Evolutionary conservation across 73 alveolate genomes (phyloP), one percentile per base, ranked within the genome.

Genomic region (Blepharisma stoltei): DNA sequence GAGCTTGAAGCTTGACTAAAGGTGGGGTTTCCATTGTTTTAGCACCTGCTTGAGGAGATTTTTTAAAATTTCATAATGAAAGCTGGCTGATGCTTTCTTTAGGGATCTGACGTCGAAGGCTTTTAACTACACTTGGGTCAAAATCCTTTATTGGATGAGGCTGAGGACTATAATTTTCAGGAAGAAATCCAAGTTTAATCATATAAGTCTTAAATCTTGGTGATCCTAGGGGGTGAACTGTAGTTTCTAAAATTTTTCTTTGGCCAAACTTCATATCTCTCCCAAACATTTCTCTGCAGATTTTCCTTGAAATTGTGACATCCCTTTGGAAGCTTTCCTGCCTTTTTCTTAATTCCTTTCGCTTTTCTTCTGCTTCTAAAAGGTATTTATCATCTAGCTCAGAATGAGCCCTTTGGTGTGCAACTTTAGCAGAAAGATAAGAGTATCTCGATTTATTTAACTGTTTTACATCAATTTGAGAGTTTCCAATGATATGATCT

Each of bases 301-400:
- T 20, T n/a, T 52, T 52, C 4, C 67, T 52, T 4, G 67, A 14
- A 2, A n/a, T 52, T n/a, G 67, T 52, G 67, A 52, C 67, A n/a
- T 52, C 67, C 3, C 18, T 14, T 52, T 52, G 23, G 3, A 52
- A 52, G 32, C 23, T 20, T 20, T 52, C 23, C 23, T 52, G 23
- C 23, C 67, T 52, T 52, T 52, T 52, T 20, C 67, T 52, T 20
- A 52, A 52, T 20, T 52, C 67, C 23, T 52, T 52, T n/a, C 67
- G 67, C 4, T 52, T 52, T n/a, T 0, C 67, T n/a, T 52, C 67
- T 52, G 67, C 67, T 20, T 52, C 18, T 52, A n/a, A 52, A n/a
- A 52, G 23, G 18, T n/a, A 20, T 20, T 52, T 52, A 52, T 14
- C 67, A 1, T 20, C 23, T 52, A 52, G 23, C 67, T 52, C 23